These are phyloP conservation scores for Fonsecaea monophora DNA, from an alignment of 2,329 filamentous ascomycete species.

Conservation along the genomic window DNA sequence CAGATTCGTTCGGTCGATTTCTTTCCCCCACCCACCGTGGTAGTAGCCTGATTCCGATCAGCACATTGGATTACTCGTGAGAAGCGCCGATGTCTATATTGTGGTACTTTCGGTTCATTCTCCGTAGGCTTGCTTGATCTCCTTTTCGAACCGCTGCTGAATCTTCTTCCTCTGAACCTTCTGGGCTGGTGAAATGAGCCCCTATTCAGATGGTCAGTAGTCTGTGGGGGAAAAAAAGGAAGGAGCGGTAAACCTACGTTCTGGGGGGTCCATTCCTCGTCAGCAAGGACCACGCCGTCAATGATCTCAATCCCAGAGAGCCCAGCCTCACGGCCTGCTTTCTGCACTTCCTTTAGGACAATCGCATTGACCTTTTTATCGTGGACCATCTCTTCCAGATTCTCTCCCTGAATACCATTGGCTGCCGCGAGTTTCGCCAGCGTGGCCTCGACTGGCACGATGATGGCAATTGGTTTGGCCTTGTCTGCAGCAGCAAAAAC, in stretches of 20 bases:
- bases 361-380: constrained; percentile 68
- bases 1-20: background rate
- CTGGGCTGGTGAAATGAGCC: constrained; percentile 71
- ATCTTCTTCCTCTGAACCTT: constrained; percentile 76
- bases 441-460: constrained; percentile 67
- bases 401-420: constrained; percentile 68
- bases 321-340: constrained; percentile 69
- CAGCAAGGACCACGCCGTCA: constrained; percentile 75
- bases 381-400: constrained; percentile 71
- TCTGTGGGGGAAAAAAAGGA: background rate
- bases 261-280: constrained; percentile 86
- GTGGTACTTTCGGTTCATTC: constrained; percentile 19
- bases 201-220: constrained; percentile 50
- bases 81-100: background rate
- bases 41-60: background rate
- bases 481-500: constrained; percentile 79
- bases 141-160: constrained; percentile 65
- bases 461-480: constrained; percentile 80
- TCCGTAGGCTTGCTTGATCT: constrained; percentile 67
- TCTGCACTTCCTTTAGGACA: constrained; percentile 74
- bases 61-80: background rate
- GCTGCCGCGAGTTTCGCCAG: constrained; percentile 63
- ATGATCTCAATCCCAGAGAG: constrained; percentile 76
- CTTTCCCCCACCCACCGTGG: background rate
- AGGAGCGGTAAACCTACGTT: constrained; percentile 61